Conservation (phyloP, 805 yeast genomes). For the Candida alai region DNA sequence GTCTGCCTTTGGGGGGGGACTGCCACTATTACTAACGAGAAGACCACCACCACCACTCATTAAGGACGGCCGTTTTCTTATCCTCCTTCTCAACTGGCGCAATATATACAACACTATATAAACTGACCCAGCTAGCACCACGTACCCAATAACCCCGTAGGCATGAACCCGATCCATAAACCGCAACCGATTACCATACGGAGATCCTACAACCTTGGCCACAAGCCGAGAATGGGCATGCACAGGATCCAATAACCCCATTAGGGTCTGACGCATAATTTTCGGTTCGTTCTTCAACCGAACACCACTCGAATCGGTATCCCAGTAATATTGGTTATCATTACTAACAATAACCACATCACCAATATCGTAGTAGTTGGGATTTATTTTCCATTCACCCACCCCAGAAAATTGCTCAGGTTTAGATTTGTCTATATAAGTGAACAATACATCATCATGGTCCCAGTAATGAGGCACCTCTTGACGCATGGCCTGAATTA, state of each 20-base stretch:
- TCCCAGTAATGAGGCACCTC: constrained; percentile 48
- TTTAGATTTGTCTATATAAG: constrained; percentile 49
- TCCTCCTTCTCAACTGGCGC: constrained; percentile 3
- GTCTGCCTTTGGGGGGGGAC: constrained; percentile 17
- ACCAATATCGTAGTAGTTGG: constrained; percentile 41
- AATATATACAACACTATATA: constrained; percentile 8
- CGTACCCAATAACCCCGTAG: constrained; percentile 43
- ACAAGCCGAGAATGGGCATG: constrained; percentile 10
- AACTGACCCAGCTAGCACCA: constrained; percentile 14
- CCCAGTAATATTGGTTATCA: constrained; percentile 34
- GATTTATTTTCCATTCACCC: constrained; percentile 37
- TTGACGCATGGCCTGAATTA: constrained; percentile 46
- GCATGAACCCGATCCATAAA: constrained; percentile 44
- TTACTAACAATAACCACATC: constrained; percentile 53
- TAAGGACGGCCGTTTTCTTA: constrained; percentile 4
- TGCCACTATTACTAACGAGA: too few species aligned
- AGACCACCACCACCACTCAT: constrained; percentile 16
- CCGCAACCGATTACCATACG: constrained; percentile 35
- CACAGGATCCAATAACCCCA: constrained; percentile 35
- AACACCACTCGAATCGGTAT: constrained; percentile 34
- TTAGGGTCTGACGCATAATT: constrained; percentile 30
- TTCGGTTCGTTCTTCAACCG: constrained; percentile 32
- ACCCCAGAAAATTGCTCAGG: constrained; percentile 22
- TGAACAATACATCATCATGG: constrained; percentile 39
- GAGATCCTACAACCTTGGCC: constrained; percentile 39